Evolutionary conservation across 140 eudicot species (phyloP).

Genomic region (Cichorium intybus): DNA sequence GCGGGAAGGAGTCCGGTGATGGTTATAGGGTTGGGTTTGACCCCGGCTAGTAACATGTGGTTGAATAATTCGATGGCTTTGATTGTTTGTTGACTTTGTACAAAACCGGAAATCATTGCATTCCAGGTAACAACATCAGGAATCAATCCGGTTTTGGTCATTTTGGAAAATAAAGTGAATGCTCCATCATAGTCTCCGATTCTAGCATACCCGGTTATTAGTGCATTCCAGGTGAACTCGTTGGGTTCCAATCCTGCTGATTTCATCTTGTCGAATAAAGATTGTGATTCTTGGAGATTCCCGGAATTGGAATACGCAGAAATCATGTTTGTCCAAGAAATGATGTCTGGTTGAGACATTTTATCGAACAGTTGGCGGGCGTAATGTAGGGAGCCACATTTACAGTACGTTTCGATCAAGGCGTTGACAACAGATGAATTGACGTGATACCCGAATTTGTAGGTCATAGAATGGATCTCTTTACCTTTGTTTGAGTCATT

Average conservation of each 20-base stretch:
- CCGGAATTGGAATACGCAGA: conserved; percentile 48
- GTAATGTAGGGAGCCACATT: conserved; percentile 43
- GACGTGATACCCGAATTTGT: conserved; percentile 38
- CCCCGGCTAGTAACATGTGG: conserved; percentile 53
- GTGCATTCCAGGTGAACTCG: conserved; percentile 77
- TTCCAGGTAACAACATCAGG: conserved; percentile 78
- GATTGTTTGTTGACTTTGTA: conserved; percentile 45
- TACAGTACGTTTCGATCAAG: conserved; percentile 70
- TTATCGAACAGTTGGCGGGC: conserved; percentile 66
- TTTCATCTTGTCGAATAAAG: conserved; percentile 58
- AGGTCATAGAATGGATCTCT: conserved; percentile 56
- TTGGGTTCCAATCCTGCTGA: conserved; percentile 54
- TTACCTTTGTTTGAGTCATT: conserved; percentile 55
- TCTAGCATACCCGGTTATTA: conserved; percentile 64
- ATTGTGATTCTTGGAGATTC: conserved; percentile 27
- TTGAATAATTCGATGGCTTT: conserved; percentile 50
- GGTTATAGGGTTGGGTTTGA: conserved; percentile 63
- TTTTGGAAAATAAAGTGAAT: conserved; percentile 37
- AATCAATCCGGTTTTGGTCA: conserved; percentile 49
- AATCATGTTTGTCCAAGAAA: conserved; percentile 72
- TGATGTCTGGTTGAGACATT: conserved; percentile 63
- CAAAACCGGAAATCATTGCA: conserved; percentile 73
- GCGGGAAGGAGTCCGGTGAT: conserved; percentile 60
- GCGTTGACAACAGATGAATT: conserved; percentile 46
- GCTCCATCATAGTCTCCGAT: conserved; percentile 63